Conservation (phyloP, 805 yeast genomes). For the Metschnikowia gruessii region DNA sequence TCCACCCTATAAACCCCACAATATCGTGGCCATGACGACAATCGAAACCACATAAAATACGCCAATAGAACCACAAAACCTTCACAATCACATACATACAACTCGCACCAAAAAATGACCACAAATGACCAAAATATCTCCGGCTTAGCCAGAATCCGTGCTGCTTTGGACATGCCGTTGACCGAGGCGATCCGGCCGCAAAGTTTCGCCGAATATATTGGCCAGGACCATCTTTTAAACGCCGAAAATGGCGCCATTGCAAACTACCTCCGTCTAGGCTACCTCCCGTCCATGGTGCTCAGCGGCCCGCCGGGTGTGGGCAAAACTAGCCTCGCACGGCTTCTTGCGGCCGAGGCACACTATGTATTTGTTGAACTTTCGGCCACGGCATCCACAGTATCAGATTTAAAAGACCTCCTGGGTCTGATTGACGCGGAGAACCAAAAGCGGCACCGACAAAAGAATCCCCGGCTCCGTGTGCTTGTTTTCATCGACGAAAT, state of each 20-base stretch:
- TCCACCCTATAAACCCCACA: no score
- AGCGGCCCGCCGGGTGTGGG: constrained; percentile 98
- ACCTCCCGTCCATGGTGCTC: constrained; percentile 79
- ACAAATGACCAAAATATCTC: no score
- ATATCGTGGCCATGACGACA: no score
- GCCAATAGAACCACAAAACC: no score
- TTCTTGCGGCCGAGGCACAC: constrained; percentile 53
- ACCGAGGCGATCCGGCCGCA: constrained; percentile 85
- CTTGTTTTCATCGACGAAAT: constrained; percentile 89
- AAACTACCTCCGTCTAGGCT: constrained; percentile 60
- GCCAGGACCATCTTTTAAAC: constrained; percentile 72
- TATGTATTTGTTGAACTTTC: constrained; percentile 74
- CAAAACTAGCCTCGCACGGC: constrained; percentile 79
- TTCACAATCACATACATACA: no score
- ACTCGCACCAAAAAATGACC: no score
- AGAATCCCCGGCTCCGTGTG: constrained; percentile 15
- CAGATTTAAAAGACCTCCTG: constrained; percentile 63
- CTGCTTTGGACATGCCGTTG: constrained; percentile 42
- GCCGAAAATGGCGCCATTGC: constrained; percentile 60
- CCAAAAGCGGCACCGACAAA: constrained; percentile 34
- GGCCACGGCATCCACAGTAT: constrained; percentile 71
- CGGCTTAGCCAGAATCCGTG: background rate
- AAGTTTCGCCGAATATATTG: constrained; percentile 66
- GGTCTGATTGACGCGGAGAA: constrained; percentile 45
- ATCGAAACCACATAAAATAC: no score